Evolutionary conservation across 2,329 filamentous ascomycete species (phyloP).

Genomic region (Aspergillus cejpii): DNA sequence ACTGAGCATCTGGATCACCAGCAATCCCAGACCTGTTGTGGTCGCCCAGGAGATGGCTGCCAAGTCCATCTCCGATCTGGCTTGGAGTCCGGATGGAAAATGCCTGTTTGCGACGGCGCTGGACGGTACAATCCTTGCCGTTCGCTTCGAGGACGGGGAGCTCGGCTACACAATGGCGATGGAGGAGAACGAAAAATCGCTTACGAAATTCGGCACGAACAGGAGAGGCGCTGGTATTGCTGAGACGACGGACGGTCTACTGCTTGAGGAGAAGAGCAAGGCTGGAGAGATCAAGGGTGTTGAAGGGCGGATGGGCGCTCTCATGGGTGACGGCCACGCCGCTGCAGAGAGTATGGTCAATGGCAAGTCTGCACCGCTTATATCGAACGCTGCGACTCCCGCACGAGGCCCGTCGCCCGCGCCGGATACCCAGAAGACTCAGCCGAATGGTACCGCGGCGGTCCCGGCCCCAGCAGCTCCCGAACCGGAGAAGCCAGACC

Average conservation of each 20-base stretch:
- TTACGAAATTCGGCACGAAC: conserved; percentile 87
- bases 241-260: conserved; percentile 82
- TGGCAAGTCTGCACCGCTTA: conserved; percentile 33
- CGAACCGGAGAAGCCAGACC: conserved; percentile 44
- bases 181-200: conserved; percentile 83
- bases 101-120: conserved; percentile 79
- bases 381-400: conserved; percentile 43
- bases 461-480: conserved; percentile 25
- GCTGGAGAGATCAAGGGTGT: conserved; percentile 82
- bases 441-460: conserved; percentile 32
- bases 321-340: conserved; percentile 77
- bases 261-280: conserved; percentile 86
- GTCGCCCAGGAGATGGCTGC: conserved; percentile 81
- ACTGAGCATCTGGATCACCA: conserved; percentile 95
- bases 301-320: conserved; percentile 92
- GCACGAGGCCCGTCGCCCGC: conserved; percentile 29
- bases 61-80: conserved; percentile 89
- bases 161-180: conserved; percentile 79
- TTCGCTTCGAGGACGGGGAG: conserved; percentile 78
- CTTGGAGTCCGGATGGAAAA: conserved; percentile 89
- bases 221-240: conserved; percentile 83
- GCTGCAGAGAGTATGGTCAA: conserved; percentile 49
- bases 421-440: conserved; percentile 29
- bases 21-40: conserved; percentile 81
- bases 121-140: conserved; percentile 77